These are phyloP conservation scores for Dictyostelium citrinum DNA, from an alignment of 78 protist species.

Conservation along the genomic window DNA sequence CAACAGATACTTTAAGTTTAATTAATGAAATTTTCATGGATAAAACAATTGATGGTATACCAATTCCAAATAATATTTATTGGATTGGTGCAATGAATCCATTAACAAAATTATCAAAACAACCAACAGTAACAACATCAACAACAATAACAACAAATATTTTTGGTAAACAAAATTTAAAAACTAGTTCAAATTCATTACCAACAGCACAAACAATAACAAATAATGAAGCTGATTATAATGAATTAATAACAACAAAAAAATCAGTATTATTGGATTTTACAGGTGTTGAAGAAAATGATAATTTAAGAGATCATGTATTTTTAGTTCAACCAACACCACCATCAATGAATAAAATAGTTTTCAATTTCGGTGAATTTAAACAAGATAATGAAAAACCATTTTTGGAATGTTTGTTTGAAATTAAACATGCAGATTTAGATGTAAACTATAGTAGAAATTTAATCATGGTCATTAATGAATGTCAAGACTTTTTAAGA, in stretches of 20 bases:
- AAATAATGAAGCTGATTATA: neutral
- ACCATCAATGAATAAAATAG: slow-evolving; percentile 53
- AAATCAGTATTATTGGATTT: slow-evolving; percentile 9
- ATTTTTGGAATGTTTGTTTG: slow-evolving; percentile 32
- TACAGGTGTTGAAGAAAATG: slow-evolving; percentile 32
- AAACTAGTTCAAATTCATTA: neutral
- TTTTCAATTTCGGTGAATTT: slow-evolving; percentile 54
- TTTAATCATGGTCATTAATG: neutral
- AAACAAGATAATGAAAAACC: slow-evolving; percentile 24
- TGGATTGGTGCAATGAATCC: slow-evolving; percentile 85
- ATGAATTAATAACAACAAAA: neutral
- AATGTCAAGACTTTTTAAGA: slow-evolving; percentile 25
- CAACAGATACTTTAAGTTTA: slow-evolving; percentile 51
- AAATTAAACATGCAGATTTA: neutral
- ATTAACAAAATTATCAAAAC: neutral
- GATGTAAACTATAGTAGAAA: neutral
- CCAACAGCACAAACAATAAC: neutral
- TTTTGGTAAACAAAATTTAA: neutral
- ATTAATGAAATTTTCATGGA: slow-evolving; percentile 83
- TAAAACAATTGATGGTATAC: slow-evolving; percentile 67
- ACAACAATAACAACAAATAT: neutral
- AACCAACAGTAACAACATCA: neutral
- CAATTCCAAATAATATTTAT: slow-evolving; percentile 59
- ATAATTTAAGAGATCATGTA: neutral
- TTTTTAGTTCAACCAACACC: slow-evolving; percentile 69